phyloP scores from a whole-genome alignment of 352 stramenopile species.

The Aphanomyces euteiches region DNA sequence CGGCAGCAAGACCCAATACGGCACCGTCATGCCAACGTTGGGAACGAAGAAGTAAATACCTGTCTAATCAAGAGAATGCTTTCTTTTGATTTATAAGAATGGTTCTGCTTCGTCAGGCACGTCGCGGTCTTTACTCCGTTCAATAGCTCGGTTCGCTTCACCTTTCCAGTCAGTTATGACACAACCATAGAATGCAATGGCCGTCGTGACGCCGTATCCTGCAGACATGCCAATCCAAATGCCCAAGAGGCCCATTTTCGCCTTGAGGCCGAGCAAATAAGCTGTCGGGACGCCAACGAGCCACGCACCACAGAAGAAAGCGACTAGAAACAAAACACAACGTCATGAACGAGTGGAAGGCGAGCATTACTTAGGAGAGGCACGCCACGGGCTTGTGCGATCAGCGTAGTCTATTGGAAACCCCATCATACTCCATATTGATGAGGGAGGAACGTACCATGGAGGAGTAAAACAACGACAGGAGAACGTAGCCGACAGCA shows the following conservation, averaged over 20 bases:
- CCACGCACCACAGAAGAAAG: neutral
- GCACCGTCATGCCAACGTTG: slow-evolving; percentile 91
- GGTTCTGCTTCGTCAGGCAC: neutral
- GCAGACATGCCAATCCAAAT: slow-evolving; percentile 1
- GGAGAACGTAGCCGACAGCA: slow-evolving; percentile 58
- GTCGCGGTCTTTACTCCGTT: neutral
- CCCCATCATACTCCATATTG: neutral
- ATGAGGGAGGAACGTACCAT: slow-evolving; percentile 38
- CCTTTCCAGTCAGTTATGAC: neutral
- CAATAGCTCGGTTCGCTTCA: neutral
- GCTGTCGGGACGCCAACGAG: slow-evolving; percentile 13
- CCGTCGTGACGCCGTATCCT: slow-evolving; percentile 4
- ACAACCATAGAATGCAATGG: neutral
- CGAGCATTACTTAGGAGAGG: slow-evolving; percentile 47
- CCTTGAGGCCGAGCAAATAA: neutral
- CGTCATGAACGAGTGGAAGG: slow-evolving; percentile 33
- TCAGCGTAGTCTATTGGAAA: slow-evolving; percentile 45
- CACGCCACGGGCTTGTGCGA: slow-evolving; percentile 53
- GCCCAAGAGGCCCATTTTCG: neutral
- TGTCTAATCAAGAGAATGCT: slow-evolving; percentile 6
- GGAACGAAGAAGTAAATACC: slow-evolving; percentile 25
- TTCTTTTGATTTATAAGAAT: neutral
- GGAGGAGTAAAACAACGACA: slow-evolving; percentile 79
- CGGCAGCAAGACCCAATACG: slow-evolving; percentile 81
- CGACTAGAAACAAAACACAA: neutral